phyloP scores from a whole-genome alignment of 768 basidiomycete genomes.

The Amyloporia xantha region DNA sequence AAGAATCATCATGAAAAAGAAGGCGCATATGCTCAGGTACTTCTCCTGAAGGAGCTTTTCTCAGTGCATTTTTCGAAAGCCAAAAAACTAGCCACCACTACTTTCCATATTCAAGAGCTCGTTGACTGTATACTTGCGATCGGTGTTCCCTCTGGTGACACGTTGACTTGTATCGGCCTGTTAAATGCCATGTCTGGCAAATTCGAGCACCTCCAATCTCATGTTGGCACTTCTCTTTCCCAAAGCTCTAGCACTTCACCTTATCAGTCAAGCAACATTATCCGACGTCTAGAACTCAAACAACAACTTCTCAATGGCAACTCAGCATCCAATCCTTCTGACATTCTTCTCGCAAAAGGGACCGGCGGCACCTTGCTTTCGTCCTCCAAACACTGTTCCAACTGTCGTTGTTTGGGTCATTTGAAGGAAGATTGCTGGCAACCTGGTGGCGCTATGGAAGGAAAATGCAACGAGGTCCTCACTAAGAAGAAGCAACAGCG shows the following conservation, averaged over 20 bases:
- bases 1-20: background rate
- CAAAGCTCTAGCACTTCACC: background rate
- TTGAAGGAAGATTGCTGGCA: background rate
- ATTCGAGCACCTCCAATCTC: background rate
- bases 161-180: background rate
- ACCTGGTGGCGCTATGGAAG: slow-evolving; percentile 3
- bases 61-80: background rate
- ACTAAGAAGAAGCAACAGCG: background rate
- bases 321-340: background rate
- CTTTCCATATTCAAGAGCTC: background rate
- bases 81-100: background rate
- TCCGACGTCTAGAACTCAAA: background rate
- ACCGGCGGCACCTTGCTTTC: background rate
- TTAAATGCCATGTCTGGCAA: background rate
- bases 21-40: background rate
- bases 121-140: background rate
- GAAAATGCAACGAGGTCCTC: background rate
- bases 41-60: background rate
- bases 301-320: background rate
- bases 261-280: background rate
- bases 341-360: background rate
- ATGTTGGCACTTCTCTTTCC: background rate
- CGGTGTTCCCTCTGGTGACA: background rate
- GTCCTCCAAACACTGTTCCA: background rate
- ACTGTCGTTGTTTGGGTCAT: background rate